These are phyloP conservation scores for Penicillium sumatraense DNA, from an alignment of 2,329 filamentous ascomycete genomes.

Conservation along the genomic window DNA sequence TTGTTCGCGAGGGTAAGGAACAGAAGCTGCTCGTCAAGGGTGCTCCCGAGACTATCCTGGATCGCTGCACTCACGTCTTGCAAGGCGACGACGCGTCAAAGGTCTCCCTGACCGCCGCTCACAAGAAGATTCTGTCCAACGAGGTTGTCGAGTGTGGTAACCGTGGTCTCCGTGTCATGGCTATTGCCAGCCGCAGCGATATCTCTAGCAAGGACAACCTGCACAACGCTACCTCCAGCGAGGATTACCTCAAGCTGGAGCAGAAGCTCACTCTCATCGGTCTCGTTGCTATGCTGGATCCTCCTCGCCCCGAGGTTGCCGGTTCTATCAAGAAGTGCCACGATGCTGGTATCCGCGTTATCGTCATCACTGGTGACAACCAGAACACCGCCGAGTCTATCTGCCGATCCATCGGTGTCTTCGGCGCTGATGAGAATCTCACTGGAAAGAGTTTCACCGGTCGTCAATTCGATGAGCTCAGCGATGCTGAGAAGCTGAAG, in stretches of 20 bases:
- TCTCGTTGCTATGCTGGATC: constrained; percentile 94
- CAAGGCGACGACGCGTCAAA: constrained; percentile 78
- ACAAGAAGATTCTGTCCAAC: constrained; percentile 71
- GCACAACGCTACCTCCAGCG: constrained; percentile 75
- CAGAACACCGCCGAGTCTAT: constrained; percentile 97
- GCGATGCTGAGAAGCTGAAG: constrained; percentile 75
- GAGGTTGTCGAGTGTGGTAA: constrained; percentile 92
- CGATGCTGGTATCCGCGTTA: constrained; percentile 90
- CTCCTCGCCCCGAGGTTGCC: constrained; percentile 88
- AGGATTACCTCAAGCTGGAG: constrained; percentile 85
- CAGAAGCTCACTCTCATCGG: constrained; percentile 94
- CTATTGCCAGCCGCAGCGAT: constrained; percentile 82
- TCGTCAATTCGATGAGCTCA: constrained; percentile 88
- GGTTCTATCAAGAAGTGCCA: constrained; percentile 86
- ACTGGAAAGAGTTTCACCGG: constrained; percentile 93
- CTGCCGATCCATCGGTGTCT: constrained; percentile 95
- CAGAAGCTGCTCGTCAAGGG: constrained; percentile 94
- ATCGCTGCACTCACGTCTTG: constrained; percentile 83
- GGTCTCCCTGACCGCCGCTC: constrained; percentile 71
- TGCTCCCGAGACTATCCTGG: constrained; percentile 90
- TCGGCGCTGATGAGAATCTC: constrained; percentile 79
- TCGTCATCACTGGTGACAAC: constrained; percentile 98
- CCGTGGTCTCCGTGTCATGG: constrained; percentile 90
- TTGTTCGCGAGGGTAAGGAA: constrained; percentile 71
- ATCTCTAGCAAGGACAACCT: constrained; percentile 68